A percentile compares a stretch with the other conserved stretches of the same genome.
These are phyloP conservation scores for Coemansia sp. DNA, from an alignment of 192 early-diverging fungal species.

Conservation along the genomic window DNA sequence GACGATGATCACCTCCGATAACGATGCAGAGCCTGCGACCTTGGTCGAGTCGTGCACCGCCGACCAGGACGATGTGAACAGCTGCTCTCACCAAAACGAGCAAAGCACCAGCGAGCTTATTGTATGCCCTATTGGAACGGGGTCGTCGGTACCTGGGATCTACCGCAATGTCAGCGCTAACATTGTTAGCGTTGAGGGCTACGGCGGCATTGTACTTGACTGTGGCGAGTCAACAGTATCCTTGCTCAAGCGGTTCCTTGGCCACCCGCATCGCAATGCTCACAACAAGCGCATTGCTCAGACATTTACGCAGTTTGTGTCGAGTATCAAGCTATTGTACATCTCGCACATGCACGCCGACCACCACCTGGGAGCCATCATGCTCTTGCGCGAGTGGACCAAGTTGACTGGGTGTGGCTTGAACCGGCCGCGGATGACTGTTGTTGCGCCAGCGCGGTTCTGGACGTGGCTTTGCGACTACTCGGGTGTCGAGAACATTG, in stretches of 20 bases:
- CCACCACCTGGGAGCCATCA: constrained; percentile 88
- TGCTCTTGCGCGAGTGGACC: constrained; percentile 73
- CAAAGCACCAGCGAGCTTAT: constrained; percentile 20
- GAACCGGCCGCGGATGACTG: constrained; percentile 21
- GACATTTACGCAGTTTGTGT: constrained; percentile 58
- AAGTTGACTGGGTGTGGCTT: constrained; percentile 51
- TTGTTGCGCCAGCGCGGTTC: constrained; percentile 57
- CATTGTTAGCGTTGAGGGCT: constrained; percentile 65
- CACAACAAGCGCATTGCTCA: constrained; percentile 45
- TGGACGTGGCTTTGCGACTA: constrained; percentile 53
- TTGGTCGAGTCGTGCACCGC: background rate
- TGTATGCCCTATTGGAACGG: constrained; percentile 85
- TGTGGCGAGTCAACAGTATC: constrained; percentile 89
- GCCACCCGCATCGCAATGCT: constrained; percentile 46
- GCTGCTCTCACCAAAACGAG: background rate
- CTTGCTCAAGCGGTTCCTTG: constrained; percentile 78
- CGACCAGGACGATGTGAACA: background rate
- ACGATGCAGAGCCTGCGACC: background rate
- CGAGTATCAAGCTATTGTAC: constrained; percentile 71
- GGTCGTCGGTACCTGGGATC: constrained; percentile 83
- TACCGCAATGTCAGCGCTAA: constrained; percentile 94
- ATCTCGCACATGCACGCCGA: constrained; percentile 98
- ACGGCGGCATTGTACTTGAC: constrained; percentile 80
- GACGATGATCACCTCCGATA: background rate
- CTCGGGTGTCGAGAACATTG: constrained; percentile 53